A percentile compares a stretch with the other conserved stretches of the same genome.
phyloP scores from a whole-genome alignment of 2,329 filamentous ascomycete species.

The Samsoniella hepiali region DNA sequence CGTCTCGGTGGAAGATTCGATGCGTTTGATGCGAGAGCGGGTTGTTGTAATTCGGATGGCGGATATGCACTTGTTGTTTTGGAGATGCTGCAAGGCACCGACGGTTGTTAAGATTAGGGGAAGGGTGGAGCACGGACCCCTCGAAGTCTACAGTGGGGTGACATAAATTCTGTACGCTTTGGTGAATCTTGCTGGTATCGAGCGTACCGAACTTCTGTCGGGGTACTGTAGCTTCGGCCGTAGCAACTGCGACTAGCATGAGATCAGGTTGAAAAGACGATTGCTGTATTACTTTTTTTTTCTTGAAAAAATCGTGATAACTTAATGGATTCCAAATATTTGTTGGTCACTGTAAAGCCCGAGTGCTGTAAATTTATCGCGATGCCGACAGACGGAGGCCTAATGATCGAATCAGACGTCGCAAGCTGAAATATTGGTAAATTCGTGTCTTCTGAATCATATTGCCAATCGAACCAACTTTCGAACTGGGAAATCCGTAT shows the following conservation, averaged over 20 bases:
- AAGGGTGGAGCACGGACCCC: conserved; percentile 14
- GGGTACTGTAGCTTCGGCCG: not conserved
- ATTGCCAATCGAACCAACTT: too few relatives aligned
- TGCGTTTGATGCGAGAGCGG: not conserved
- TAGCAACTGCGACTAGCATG: not conserved
- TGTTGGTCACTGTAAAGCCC: not conserved
- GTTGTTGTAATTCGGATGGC: not conserved
- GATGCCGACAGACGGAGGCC: too few relatives aligned
- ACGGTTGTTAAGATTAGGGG: conserved; percentile 7
- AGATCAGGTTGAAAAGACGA: not conserved
- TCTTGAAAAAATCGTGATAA: too few relatives aligned
- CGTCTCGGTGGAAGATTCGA: not conserved
- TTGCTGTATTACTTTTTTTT: not conserved
- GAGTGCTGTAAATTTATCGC: not conserved
- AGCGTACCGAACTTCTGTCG: not conserved
- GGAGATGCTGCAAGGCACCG: not conserved
- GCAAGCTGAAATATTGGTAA: too few relatives aligned
- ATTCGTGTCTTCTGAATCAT: too few relatives aligned
- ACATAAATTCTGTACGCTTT: too few relatives aligned
- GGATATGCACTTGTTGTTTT: not conserved
- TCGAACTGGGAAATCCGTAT: too few relatives aligned
- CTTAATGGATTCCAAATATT: too few relatives aligned
- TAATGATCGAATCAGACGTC: too few relatives aligned
- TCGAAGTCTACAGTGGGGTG: too few relatives aligned
- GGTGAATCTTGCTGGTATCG: too few relatives aligned